A percentile compares a stretch with the other conserved stretches of the same genome.
These are phyloP conservation scores for Alnus rubra DNA, from an alignment of 306 rosid genomes.

Conservation along the genomic window DNA sequence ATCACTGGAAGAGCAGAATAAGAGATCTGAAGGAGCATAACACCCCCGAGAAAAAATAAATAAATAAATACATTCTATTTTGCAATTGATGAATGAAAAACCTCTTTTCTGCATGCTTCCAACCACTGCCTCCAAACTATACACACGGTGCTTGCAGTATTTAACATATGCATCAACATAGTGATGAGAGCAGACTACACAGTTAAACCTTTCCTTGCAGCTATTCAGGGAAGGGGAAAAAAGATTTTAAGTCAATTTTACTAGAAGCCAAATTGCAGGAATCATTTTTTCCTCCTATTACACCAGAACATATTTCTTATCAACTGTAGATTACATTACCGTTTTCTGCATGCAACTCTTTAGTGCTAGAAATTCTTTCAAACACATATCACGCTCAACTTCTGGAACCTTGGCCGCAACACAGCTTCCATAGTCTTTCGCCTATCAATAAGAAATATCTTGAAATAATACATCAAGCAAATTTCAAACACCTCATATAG, in stretches of 20 bases:
- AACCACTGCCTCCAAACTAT: constrained; percentile 27
- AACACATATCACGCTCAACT: constrained; percentile 81
- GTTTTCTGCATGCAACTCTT: constrained; percentile 82
- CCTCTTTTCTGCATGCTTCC: constrained; percentile 29
- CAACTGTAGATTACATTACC: constrained; percentile 46
- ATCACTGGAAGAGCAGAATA: constrained; percentile 20
- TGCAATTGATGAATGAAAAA: constrained; percentile 24
- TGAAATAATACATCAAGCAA: constrained; percentile 21
- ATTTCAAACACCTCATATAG: neutral
- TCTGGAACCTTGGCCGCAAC: constrained; percentile 92
- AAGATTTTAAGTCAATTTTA: constrained; percentile 17
- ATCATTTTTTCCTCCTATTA: constrained; percentile 16
- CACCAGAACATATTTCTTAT: constrained; percentile 10
- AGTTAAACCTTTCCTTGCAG: constrained; percentile 62
- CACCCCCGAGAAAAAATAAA: neutral
- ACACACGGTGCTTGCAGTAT: constrained; percentile 14
- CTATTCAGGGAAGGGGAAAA: constrained; percentile 42
- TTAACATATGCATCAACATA: constrained; percentile 19
- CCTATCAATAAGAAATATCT: constrained; percentile 46
- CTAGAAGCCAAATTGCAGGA: constrained; percentile 8
- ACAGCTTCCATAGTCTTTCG: constrained; percentile 84
- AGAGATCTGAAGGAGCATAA: constrained; percentile 25
- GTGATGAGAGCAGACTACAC: constrained; percentile 18
- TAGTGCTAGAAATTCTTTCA: constrained; percentile 77
- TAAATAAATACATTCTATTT: constrained; percentile 8